Base-by-base conservation (phyloP, 192 early-diverging fungal species). In the Entomortierella beljakovae region DNA sequence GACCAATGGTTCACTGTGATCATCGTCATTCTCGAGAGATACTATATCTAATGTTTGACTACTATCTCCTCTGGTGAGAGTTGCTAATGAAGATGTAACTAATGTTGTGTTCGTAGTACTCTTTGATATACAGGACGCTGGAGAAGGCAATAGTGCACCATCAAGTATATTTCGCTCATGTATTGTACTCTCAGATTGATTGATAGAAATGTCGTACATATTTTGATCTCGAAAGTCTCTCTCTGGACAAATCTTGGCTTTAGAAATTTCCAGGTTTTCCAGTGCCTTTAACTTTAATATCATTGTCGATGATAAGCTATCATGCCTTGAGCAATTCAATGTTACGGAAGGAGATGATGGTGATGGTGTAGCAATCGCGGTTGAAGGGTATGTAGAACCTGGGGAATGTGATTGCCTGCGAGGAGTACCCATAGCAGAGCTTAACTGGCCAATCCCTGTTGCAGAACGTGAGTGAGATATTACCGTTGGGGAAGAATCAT, bases 331-430 rank as follows among this genome's bases (percentile, higher is more conserved):
- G 23, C 25, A 22, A 40, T 66, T 66, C 26, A 66, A 38, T 22
- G 64, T 66, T n/a, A 40, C 54, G 15, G 55, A 54, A 2, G 60
- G 31, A 31, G 43, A 23, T 9, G 64, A 55, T 0, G 51, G 40
- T 29, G 38, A 15, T 4, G 55, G 7, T 42, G 57, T 16, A 7
- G 57, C 37, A 20, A 38, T 26, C 1, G 33, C 1, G 25, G 29
- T 28, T 6, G 50, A 57, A 50, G 55, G 35, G 10, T 38, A 50
- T 34, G 65, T 40, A 53, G 9, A 31, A 53, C 15, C 9, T 26
- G 23, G 51, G 2, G 51, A 53, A 53, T 6, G 51, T 26, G 28
- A 20, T 46, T 20, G 63, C 26, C 16, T 11, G 28, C 15, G 38
- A 26, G 26, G n/a, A 32, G 31, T n/a, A 40, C n/a, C 57, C 20